Percentiles rank a stretch among this genome's conserved stretches.
phyloP scores from a whole-genome alignment of 1,139 yeast species.

The Saccharomyces hybrid region DNA sequence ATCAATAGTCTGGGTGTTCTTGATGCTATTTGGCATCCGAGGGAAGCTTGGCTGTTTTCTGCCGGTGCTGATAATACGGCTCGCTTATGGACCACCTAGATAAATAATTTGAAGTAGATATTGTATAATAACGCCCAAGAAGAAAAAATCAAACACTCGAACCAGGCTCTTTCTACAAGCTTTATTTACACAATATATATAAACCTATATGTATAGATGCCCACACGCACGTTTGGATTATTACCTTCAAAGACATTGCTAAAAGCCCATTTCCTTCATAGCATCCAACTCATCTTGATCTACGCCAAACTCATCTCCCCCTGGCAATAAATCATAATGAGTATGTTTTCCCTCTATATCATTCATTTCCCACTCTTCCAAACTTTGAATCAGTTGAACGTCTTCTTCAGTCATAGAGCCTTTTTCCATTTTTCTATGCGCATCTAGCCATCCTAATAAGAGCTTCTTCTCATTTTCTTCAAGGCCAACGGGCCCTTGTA shows the following conservation, averaged over 20 bases:
- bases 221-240: not conserved
- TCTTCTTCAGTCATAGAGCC: slow-evolving; percentile 1
- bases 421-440: slow-evolving; percentile 1
- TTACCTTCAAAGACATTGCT: not conserved
- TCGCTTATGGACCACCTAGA: slow-evolving; percentile 86
- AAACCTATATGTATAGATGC: not conserved
- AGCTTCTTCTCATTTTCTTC: not conserved
- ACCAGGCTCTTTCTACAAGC: not conserved
- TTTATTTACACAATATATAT: not conserved
- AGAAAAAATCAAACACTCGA: not conserved
- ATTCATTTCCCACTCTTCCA: slow-evolving; percentile 4
- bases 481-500: not conserved
- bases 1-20: slow-evolving; percentile 81
- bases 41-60: slow-evolving; percentile 96
- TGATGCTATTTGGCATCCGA: slow-evolving; percentile 91
- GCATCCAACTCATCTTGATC: slow-evolving; percentile 26
- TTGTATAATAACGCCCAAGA: slow-evolving; percentile 5
- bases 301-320: slow-evolving; percentile 13
- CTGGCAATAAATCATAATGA: slow-evolving; percentile 6
- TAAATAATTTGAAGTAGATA: slow-evolving; percentile 10
- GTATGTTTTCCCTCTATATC: slow-evolving; percentile 3
- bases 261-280: slow-evolving; percentile 23
- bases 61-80: slow-evolving; percentile 99
- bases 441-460: slow-evolving; percentile 2
- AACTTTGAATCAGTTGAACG: slow-evolving; percentile 1